Percentiles rank a stretch among this genome's conserved stretches.
phyloP scores from a whole-genome alignment of 176 grass and related monocot species.

The Oryza glaberrima region DNA sequence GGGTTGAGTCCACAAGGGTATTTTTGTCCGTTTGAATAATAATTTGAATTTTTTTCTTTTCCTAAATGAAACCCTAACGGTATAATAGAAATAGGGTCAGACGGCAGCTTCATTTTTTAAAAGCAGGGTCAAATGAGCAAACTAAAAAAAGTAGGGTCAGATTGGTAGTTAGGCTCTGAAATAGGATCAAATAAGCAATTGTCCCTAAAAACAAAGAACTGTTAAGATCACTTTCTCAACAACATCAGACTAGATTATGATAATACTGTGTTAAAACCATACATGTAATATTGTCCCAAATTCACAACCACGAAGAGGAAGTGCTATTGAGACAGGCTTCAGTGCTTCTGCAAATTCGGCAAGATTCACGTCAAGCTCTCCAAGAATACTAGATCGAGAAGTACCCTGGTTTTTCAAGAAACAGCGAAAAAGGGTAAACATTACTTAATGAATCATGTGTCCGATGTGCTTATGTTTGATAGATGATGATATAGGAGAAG shows the following conservation, averaged over 20 bases:
- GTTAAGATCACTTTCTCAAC: background rate
- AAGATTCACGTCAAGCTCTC: conserved; percentile 95
- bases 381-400: conserved; percentile 88
- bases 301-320: conserved; percentile 92
- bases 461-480: background rate
- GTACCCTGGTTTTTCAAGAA: conserved; percentile 74
- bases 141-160: too few relatives aligned
- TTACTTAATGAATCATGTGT: conserved; percentile 7
- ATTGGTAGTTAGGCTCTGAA: too few relatives aligned
- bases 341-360: conserved; percentile 95
- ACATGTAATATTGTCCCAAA: conserved; percentile 91
- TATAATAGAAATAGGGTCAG: too few relatives aligned
- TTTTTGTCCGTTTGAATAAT: too few relatives aligned
- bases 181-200: too few relatives aligned
- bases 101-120: too few relatives aligned
- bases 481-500: conserved; percentile 20
- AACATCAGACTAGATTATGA: background rate
- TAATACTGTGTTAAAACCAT: conserved; percentile 29
- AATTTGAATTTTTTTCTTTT: too few relatives aligned
- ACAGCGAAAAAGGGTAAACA: conserved; percentile 35
- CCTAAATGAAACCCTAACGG: too few relatives aligned
- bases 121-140: too few relatives aligned
- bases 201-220: conserved; percentile 29
- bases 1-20: too few relatives aligned
- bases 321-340: conserved; percentile 74